A percentile compares a stretch with the other conserved stretches of the same genome.
Evolutionary conservation across 768 basidiomycete genomes (phyloP).

Genomic region (Boletus reticulatus): DNA sequence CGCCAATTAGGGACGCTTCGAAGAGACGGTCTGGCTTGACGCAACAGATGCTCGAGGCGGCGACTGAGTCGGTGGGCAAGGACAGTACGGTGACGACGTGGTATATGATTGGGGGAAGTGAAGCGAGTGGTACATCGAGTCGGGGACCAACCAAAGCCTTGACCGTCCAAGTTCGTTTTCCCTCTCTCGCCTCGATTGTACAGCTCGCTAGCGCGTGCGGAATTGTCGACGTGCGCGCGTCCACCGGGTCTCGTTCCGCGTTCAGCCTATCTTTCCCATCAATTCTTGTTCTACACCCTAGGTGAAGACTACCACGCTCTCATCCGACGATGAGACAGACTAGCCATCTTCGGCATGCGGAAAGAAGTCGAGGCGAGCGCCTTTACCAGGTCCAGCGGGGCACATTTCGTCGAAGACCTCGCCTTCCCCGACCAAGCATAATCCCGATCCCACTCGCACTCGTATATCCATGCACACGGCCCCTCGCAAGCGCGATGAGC

Average conservation of each 20-base stretch:
- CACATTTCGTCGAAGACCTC: conserved; percentile 24
- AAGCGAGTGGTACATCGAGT: conserved; percentile 27
- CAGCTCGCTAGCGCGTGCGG: too few relatives aligned
- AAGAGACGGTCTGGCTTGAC: conserved; percentile 33
- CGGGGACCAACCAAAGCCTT: conserved; percentile 20
- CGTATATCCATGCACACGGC: conserved; percentile 44
- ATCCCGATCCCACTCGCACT: conserved; percentile 3
- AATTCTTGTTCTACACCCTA: conserved; percentile 77
- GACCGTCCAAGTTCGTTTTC: too few relatives aligned
- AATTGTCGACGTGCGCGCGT: too few relatives aligned
- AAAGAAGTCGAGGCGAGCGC: conserved; percentile 68
- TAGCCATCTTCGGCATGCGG: conserved; percentile 69
- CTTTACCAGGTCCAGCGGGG: conserved; percentile 32
- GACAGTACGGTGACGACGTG: conserved; percentile 15
- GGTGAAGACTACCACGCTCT: conserved; percentile 79
- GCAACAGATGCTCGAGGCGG: conserved; percentile 34
- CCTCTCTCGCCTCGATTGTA: conserved; percentile 4
- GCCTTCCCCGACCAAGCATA: conserved; percentile 6
- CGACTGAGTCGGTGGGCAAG: conserved; percentile 35
- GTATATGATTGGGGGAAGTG: conserved; percentile 26
- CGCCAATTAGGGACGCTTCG: conserved; percentile 22
- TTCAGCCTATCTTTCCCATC: conserved; percentile 79
- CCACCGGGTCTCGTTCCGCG: conserved; percentile 54
- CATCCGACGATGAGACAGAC: conserved; percentile 59
- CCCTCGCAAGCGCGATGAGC: conserved; percentile 70